Evolutionary conservation across 2,329 filamentous ascomycete species (phyloP).

Genomic region (Rosellinia necatrix): DNA sequence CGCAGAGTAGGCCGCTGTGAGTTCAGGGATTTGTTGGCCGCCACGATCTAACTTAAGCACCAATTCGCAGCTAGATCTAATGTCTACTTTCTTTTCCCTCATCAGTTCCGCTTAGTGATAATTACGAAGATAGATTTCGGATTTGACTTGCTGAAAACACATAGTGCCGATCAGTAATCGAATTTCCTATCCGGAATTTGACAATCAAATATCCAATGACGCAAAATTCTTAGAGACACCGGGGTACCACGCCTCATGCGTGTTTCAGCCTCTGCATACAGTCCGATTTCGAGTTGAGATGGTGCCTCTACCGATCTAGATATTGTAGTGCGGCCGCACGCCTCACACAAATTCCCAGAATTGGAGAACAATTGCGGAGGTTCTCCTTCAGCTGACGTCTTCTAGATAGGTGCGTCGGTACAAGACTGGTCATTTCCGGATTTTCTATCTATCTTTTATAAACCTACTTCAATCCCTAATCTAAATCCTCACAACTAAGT

Average conservation of each 20-base stretch:
- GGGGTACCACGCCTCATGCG: not conserved
- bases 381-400: not conserved
- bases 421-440: too few relatives aligned
- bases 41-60: too few relatives aligned
- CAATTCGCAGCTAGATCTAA: too few relatives aligned
- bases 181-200: constrained; percentile 2
- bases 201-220: constrained; percentile 1
- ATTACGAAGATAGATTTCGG: too few relatives aligned
- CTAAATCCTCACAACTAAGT: not conserved
- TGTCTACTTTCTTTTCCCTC: too few relatives aligned
- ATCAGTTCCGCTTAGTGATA: too few relatives aligned
- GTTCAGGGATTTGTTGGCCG: too few relatives aligned
- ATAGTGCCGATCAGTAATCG: too few relatives aligned
- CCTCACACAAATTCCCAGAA: constrained; percentile 2
- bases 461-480: not conserved
- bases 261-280: constrained; percentile 18
- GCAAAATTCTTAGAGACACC: not conserved
- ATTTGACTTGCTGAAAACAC: too few relatives aligned
- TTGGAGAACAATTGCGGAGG: constrained; percentile 9
- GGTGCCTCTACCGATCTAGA: constrained; percentile 11
- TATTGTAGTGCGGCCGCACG: not conserved
- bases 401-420: too few relatives aligned
- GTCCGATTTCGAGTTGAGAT: constrained; percentile 13
- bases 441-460: too few relatives aligned
- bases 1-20: too few relatives aligned